These are phyloP conservation scores for Talaromyces funiculosus DNA, from an alignment of 2,329 filamentous ascomycete species.

Conservation along the genomic window DNA sequence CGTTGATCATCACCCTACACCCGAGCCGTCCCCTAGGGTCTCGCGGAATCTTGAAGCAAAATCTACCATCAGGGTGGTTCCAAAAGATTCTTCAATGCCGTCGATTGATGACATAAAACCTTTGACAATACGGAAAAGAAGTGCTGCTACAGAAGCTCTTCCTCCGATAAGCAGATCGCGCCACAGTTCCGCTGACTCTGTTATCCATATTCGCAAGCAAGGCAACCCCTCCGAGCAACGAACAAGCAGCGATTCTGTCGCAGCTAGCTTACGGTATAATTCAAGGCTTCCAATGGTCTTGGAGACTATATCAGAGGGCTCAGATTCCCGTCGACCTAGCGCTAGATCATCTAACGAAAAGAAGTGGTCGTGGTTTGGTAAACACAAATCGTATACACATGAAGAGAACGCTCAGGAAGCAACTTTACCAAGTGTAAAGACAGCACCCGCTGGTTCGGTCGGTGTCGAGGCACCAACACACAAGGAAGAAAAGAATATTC, in stretches of 20 bases:
- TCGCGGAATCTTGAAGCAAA: constrained; percentile 21
- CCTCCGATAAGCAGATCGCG: constrained; percentile 13
- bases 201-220: constrained; percentile 13
- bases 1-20: constrained; percentile 6
- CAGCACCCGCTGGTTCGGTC: constrained; percentile 22
- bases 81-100: constrained; percentile 43
- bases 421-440: constrained; percentile 20
- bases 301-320: constrained; percentile 40
- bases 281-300: constrained; percentile 28
- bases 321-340: constrained; percentile 27
- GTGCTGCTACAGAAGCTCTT: constrained; percentile 15
- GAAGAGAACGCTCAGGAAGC: constrained; percentile 24
- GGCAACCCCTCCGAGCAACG: constrained; percentile 8
- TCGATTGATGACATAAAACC: constrained; percentile 45
- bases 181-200: constrained; percentile 14
- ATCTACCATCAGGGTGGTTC: constrained; percentile 54
- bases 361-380: constrained; percentile 45
- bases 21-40: constrained; percentile 9
- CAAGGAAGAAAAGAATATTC: constrained; percentile 5
- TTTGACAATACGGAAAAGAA: constrained; percentile 51
- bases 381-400: constrained; percentile 26
- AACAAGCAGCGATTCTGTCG: constrained; percentile 18
- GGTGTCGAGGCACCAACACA: constrained; percentile 15
- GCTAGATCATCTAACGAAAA: constrained; percentile 23
- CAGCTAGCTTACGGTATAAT: constrained; percentile 18